Evolutionary conservation across 1,284 basidiomycete genomes (phyloP).

Genomic region (Ustilago cynodontis): DNA sequence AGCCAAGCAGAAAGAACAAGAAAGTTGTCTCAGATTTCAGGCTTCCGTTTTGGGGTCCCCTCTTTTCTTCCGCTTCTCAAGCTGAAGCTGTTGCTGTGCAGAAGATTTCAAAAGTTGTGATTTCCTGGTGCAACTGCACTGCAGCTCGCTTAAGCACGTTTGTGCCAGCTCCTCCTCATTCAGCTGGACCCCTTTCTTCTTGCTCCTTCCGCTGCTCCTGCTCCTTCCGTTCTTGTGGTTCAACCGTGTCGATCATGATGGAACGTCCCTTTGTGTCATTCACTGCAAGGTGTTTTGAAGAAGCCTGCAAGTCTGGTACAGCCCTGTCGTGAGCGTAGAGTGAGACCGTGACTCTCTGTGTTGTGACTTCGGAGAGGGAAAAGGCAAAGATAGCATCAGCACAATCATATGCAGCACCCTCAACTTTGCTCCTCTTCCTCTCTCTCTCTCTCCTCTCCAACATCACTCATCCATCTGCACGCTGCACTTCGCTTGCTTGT

Average conservation of each 20-base stretch:
- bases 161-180: slow-evolving; percentile 7
- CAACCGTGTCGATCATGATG: background rate
- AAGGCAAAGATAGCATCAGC: no score
- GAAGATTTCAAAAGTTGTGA: background rate
- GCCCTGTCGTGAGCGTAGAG: background rate
- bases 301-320: slow-evolving; percentile 3
- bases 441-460: background rate
- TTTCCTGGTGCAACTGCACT: background rate
- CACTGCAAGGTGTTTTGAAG: background rate
- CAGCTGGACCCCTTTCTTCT: slow-evolving; percentile 19
- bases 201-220: background rate
- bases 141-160: background rate
- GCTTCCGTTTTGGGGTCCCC: slow-evolving; percentile 2
- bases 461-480: slow-evolving; percentile 7
- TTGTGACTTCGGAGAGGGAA: no score
- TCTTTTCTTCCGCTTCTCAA: background rate
- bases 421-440: background rate
- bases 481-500: slow-evolving; percentile 8
- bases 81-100: background rate
- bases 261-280: background rate
- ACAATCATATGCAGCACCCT: background rate
- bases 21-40: background rate
- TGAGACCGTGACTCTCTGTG: no score
- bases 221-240: background rate
- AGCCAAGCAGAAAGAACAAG: background rate